Conservation (phyloP, 176 grass and related monocot species). For the Oryza glaberrima region DNA sequence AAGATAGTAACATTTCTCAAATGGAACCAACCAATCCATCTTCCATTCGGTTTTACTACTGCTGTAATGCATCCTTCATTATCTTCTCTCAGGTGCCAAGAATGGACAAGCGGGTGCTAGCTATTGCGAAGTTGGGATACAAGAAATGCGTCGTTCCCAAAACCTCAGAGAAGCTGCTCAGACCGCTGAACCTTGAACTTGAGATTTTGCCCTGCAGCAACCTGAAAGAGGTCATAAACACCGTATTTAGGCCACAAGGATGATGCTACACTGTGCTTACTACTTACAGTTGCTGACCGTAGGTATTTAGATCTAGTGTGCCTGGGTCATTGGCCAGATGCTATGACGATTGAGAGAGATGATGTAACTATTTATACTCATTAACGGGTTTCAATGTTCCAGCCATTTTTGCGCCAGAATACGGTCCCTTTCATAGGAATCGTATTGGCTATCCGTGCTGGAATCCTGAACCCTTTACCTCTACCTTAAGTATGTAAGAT, state of each 20-base stretch:
- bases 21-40: not conserved
- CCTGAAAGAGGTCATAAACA: slow-evolving; percentile 85
- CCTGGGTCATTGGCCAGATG: slow-evolving; percentile 5
- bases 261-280: slow-evolving; percentile 13
- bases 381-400: not conserved
- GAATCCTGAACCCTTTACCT: not conserved
- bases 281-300: slow-evolving; percentile 26
- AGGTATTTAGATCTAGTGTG: slow-evolving; percentile 11
- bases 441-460: not conserved
- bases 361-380: slow-evolving; percentile 18
- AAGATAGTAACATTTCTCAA: too few relatives aligned
- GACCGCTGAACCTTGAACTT: slow-evolving; percentile 51
- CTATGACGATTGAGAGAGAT: not conserved
- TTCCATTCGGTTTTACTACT: not conserved
- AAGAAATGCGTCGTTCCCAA: slow-evolving; percentile 82
- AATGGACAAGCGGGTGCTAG: slow-evolving; percentile 86
- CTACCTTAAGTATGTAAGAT: not conserved
- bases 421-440: not conserved
- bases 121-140: slow-evolving; percentile 78
- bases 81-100: slow-evolving; percentile 65
- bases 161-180: slow-evolving; percentile 58
- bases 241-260: slow-evolving; percentile 42
- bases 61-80: slow-evolving; percentile 5
- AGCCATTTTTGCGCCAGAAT: not conserved
- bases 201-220: slow-evolving; percentile 75